These are phyloP conservation scores for Liriodendron chinense DNA, from an alignment of 164 flowering plant species.

Conservation along the genomic window DNA sequence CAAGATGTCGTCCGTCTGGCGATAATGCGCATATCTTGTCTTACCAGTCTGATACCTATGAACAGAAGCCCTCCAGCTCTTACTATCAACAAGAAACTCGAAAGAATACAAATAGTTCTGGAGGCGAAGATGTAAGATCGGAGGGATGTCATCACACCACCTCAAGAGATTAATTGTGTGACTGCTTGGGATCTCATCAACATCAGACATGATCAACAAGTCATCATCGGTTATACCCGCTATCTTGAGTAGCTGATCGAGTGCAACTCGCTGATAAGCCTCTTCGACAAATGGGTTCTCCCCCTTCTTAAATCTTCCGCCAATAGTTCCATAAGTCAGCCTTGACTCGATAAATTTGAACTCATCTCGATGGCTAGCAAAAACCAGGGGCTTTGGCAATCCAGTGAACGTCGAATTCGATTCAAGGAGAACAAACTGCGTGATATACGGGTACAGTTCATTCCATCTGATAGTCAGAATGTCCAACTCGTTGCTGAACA, in stretches of 20 bases:
- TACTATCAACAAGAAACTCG: constrained; percentile 58
- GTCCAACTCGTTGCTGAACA: constrained; percentile 82
- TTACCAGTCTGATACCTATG: constrained; percentile 66
- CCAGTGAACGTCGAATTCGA: constrained; percentile 91
- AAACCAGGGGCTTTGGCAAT: constrained; percentile 56
- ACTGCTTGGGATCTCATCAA: constrained; percentile 87
- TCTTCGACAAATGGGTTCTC: constrained; percentile 94
- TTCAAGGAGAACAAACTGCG: constrained; percentile 85
- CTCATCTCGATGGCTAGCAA: constrained; percentile 44
- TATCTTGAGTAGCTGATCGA: constrained; percentile 74
- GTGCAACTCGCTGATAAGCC: constrained; percentile 80
- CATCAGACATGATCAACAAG: constrained; percentile 91
- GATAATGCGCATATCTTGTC: constrained; percentile 81
- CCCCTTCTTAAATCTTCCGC: constrained; percentile 73
- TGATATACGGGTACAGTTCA: constrained; percentile 73
- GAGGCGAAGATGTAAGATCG: constrained; percentile 69
- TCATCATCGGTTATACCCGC: constrained; percentile 90
- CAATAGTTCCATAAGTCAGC: constrained; percentile 70
- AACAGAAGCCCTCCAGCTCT: constrained; percentile 89
- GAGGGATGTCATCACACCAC: constrained; percentile 91
- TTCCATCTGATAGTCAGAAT: constrained; percentile 79
- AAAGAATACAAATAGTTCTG: constrained; percentile 80
- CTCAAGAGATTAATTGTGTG: constrained; percentile 82
- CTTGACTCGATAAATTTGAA: constrained; percentile 66
- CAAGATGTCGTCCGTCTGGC: constrained; percentile 64